phyloP scores from a whole-genome alignment of 1,284 basidiomycete genomes.

The Anthracocystis panici-leucophaei region DNA sequence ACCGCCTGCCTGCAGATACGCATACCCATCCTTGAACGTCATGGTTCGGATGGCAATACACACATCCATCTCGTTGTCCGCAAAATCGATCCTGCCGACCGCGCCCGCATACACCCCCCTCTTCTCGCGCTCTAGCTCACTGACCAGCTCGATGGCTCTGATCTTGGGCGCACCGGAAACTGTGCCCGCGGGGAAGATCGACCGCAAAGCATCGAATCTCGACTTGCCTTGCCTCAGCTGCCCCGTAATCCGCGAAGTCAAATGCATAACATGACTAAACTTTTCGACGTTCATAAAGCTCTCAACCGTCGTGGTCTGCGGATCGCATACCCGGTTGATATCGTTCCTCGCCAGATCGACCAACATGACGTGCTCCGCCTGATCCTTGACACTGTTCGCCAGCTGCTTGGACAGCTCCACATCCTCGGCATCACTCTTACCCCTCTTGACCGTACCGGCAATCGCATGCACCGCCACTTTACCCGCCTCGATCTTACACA shows the following conservation, averaged over 20 bases:
- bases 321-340: slow-evolving; percentile 95
- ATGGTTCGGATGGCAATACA: slow-evolving; percentile 99
- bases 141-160: slow-evolving; percentile 94
- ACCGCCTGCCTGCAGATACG: slow-evolving; percentile 90
- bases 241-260: slow-evolving; percentile 95
- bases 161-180: slow-evolving; percentile 99
- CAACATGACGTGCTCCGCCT: slow-evolving; percentile 98
- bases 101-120: slow-evolving; percentile 97
- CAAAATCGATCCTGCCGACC: slow-evolving; percentile 96
- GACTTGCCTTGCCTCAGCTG: slow-evolving; percentile 83
- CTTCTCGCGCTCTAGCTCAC: slow-evolving; percentile 86
- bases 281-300: slow-evolving; percentile 93
- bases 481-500: slow-evolving; percentile 89
- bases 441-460: slow-evolving; percentile 91
- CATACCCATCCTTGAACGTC: slow-evolving; percentile 92
- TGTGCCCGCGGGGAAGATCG: slow-evolving; percentile 98
- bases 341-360: slow-evolving; percentile 99
- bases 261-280: slow-evolving; percentile 97
- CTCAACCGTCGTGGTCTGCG: slow-evolving; percentile 94
- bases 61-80: slow-evolving; percentile 93
- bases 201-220: slow-evolving; percentile 96
- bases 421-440: slow-evolving; percentile 79
- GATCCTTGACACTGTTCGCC: slow-evolving; percentile 88
- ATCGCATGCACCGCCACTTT: slow-evolving; percentile 98
- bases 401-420: slow-evolving; percentile 80